Base-by-base conservation (phyloP, 1,284 basidiomycete species). In the Agaricales sp. region DNA sequence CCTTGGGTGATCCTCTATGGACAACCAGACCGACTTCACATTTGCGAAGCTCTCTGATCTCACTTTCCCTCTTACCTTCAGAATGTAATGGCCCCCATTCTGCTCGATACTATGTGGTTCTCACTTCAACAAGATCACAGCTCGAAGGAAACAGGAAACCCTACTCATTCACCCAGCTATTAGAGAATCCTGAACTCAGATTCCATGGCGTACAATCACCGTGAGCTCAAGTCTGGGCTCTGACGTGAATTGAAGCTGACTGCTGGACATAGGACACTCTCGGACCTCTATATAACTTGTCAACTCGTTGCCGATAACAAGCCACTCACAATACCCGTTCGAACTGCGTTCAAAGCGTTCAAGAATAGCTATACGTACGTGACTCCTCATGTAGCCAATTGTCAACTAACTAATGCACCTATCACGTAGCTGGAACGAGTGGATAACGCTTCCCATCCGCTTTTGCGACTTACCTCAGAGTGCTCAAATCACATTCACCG, bases 221-320 rank as follows among this genome's bases (percentile, higher is more conserved):
- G 87, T 90, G 65, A 60, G 86, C 64, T 41, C 45, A 21, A 43
- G 23, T 49, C 49, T 46, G 46, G 50, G 39, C 48, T 59, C 58
- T 63, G 58, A 67, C 54, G 46, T 55, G 53, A 57, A 53, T 55
- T 63, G 56, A 24, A 4, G 23, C 44, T 24, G 44, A 45, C 20
- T 45, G 8, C 14, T 4, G 12, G 20, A 30, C 18, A 24, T 71
- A 91, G 86, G 53, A 79, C 76, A 3, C 76, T 87, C 56, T 89
- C 92, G 58, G 94, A 98, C 66, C 77, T 98, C 51, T 94, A 92
- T 64, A 86, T 98, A 45, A 90, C 87, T 11, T 88, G 89, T 58
- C 89, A 95, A 59, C 80, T 99, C 12, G 79, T 89, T 54, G 87
- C 92, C 3, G 91, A 95, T 63, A 95, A 95, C 65, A 93, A 94